Evolutionary conservation across 345 rosid genomes (phyloP).

Genomic region (Microcos paniculata): DNA sequence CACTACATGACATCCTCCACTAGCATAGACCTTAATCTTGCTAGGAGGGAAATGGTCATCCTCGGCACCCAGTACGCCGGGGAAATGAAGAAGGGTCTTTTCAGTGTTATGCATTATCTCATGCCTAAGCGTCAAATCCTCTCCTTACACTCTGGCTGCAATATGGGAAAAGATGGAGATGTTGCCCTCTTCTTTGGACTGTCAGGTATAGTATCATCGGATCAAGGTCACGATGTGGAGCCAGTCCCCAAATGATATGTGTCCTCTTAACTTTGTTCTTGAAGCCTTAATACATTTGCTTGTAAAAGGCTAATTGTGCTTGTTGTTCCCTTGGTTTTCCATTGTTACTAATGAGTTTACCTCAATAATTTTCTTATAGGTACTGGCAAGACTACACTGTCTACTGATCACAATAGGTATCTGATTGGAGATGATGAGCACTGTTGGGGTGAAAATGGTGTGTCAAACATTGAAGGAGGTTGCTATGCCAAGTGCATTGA

Average conservation of each 20-base stretch:
- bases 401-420: conserved; percentile 90
- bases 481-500: conserved; percentile 98
- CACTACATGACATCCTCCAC: conserved; percentile 99
- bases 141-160: conserved; percentile 97
- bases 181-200: conserved; percentile 99
- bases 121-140: conserved; percentile 98
- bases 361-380: conserved; percentile 31
- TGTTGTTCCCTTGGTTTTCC: background rate
- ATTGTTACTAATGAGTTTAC: conserved; percentile 17
- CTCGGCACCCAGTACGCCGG: conserved; percentile 99
- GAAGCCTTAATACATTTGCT: conserved; percentile 7
- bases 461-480: conserved; percentile 98
- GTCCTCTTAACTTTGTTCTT: conserved; percentile 43
- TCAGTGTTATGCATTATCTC: conserved; percentile 98
- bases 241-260: background rate
- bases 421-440: conserved; percentile 98
- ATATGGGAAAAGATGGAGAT: conserved; percentile 97
- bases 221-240: conserved; percentile 18
- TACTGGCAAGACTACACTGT: conserved; percentile 93
- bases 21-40: conserved; percentile 90
- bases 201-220: conserved; percentile 73
- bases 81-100: conserved; percentile 99
- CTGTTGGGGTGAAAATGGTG: conserved; percentile 90
- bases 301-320: background rate
- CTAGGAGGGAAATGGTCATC: conserved; percentile 97